phyloP scores from a whole-genome alignment of 2,329 filamentous ascomycete species.

The Trichoderma sp. region DNA sequence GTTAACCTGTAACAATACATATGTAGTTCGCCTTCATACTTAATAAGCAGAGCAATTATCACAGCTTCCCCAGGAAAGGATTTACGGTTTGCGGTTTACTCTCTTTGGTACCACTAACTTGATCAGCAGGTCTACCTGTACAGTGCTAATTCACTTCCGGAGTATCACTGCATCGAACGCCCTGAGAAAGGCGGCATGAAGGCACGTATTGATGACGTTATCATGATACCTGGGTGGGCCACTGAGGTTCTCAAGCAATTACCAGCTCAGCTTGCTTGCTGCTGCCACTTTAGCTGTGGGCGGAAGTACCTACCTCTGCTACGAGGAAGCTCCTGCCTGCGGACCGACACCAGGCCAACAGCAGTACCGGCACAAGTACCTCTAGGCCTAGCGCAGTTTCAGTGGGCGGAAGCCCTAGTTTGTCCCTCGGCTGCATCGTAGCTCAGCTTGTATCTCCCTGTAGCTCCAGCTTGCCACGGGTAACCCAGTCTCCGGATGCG shows the following conservation, averaged over 20 bases:
- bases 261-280: background rate
- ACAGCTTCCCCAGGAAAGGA: background rate
- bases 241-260: background rate
- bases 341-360: background rate
- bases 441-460: slow-evolving; percentile 16
- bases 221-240: background rate
- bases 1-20: background rate
- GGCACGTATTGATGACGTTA: slow-evolving; percentile 33
- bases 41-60: too few species aligned
- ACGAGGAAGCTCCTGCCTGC: background rate
- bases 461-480: slow-evolving; percentile 1
- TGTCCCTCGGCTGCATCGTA: slow-evolving; percentile 8
- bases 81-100: background rate
- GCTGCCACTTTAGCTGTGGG: background rate
- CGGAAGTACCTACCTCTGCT: background rate
- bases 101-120: background rate
- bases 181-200: background rate
- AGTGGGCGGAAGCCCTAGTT: slow-evolving; percentile 17
- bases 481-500: slow-evolving; percentile 1
- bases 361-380: background rate
- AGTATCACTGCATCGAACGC: background rate
- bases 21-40: too few species aligned
- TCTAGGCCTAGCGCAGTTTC: background rate
- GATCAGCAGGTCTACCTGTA: background rate
- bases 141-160: background rate